Base-by-base conservation (phyloP, 2,329 filamentous ascomycete genomes). In the Cercospora zeina region DNA sequence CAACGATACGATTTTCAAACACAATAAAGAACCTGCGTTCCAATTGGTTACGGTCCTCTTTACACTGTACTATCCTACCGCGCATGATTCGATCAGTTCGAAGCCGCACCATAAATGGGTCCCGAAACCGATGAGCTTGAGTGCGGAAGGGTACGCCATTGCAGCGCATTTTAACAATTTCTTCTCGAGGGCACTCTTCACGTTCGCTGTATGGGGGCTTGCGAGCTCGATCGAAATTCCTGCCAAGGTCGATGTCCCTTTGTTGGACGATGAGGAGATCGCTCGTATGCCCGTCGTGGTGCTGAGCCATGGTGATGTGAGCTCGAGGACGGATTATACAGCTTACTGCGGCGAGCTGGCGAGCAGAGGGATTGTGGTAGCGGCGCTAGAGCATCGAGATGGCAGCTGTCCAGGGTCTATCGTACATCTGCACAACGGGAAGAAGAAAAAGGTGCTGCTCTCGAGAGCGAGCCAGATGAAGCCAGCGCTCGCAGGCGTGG, bases 221-320 rank as follows among this genome's bases (percentile, higher is more conserved):
- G 77, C 74, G 0, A 74, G 74, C 7, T 71, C 69, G n/a, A 77
- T 72, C 5, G 71, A 74, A 4, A 78, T 79, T 30, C 77, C 76
- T 13, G 77, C 77, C 9, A 71, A 74, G 19, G 76, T 78, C 8
- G 76, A 78, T 62, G 75, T 76, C 10, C 55, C 61, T 10, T 49
- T 67, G 4, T 16, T 67, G 39, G 54, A 59, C 6, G 47, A 60
- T 4, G 54, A 61, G n/a, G 24, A 55, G 5, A 13, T 49, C 16
- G 27, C 59, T 14, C 67, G 61, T 2, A 70, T 78, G 24, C 77
- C 77, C 0, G 72, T 76, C 19, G 70, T 79, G 4, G 73, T 79
- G 2, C 77, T 79, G 51, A 78, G 76, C 5, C 77, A 79, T 63
- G 77, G 77, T 2, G 78, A 77, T 71, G 77, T 77, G 11, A 76